Evolutionary conservation across 495 filamentous ascomycete species (phyloP).

Genomic region (Penicillium ucsense): DNA sequence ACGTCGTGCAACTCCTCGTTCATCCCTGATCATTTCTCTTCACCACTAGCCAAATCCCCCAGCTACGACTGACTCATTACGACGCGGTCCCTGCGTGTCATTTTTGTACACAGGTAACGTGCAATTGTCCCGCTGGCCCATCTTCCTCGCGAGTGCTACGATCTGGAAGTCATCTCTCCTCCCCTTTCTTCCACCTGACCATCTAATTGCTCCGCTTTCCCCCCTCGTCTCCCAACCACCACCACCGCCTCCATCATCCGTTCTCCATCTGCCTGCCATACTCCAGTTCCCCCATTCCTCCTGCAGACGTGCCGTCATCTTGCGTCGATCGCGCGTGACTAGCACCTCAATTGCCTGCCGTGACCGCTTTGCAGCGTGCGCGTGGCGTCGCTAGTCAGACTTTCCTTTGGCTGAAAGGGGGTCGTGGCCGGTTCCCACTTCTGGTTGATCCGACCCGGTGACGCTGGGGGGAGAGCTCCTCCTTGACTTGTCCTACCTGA

Average conservation of each 20-base stretch:
- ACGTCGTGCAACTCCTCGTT: too few relatives aligned
- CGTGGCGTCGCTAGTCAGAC: slow-evolving; percentile 3
- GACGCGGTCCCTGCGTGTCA: too few relatives aligned
- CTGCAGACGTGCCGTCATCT: slow-evolving; percentile 14
- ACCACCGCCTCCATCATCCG: background rate
- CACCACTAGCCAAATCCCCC: too few relatives aligned
- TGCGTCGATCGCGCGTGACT: slow-evolving; percentile 16
- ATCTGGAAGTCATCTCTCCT: too few relatives aligned
- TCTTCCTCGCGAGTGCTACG: too few relatives aligned
- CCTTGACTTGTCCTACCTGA: too few relatives aligned
- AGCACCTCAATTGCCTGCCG: slow-evolving; percentile 1
- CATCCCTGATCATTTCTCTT: too few relatives aligned
- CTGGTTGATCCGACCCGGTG: background rate
- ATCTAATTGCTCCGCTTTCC: background rate
- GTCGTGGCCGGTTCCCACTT: background rate
- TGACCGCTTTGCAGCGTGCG: slow-evolving; percentile 1
- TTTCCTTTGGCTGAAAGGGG: background rate
- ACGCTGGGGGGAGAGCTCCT: too few relatives aligned
- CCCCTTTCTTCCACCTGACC: too few relatives aligned
- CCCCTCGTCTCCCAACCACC: background rate
- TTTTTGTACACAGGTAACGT: too few relatives aligned
- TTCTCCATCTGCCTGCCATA: background rate
- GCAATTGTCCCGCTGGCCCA: too few relatives aligned
- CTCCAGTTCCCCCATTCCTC: background rate
- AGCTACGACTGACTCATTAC: too few relatives aligned